Percentiles rank a stretch among this genome's conserved stretches.
These are phyloP conservation scores for Fraxinus albicans DNA, from an alignment of 305 asterid species.

Conservation along the genomic window DNA sequence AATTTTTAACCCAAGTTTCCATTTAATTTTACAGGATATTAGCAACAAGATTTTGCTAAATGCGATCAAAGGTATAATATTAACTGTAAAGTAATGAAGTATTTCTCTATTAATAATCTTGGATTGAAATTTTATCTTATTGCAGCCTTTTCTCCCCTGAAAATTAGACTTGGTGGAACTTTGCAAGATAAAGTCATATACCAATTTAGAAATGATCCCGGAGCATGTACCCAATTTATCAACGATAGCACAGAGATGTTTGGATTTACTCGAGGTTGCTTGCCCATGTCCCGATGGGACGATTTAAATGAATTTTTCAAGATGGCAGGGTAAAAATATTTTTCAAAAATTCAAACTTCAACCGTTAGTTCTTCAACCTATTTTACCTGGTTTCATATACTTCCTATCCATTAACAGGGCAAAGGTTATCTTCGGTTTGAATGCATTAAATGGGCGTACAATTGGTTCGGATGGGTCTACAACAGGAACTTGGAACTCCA, in stretches of 20 bases:
- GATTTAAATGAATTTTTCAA: slow-evolving; percentile 60
- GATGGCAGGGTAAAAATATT: slow-evolving; percentile 47
- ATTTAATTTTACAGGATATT: slow-evolving; percentile 49
- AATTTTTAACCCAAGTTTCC: not conserved
- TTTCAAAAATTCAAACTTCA: not conserved
- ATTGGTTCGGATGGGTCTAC: slow-evolving; percentile 36
- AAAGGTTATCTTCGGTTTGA: slow-evolving; percentile 62
- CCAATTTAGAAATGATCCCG: slow-evolving; percentile 40
- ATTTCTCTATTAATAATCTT: not conserved
- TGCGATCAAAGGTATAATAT: slow-evolving; percentile 62
- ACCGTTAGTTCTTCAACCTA: not conserved
- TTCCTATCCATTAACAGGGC: slow-evolving; percentile 41
- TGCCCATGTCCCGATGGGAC: slow-evolving; percentile 79
- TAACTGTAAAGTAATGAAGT: not conserved
- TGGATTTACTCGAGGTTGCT: slow-evolving; percentile 72
- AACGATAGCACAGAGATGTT: slow-evolving; percentile 45
- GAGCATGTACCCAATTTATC: slow-evolving; percentile 49
- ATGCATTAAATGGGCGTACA: slow-evolving; percentile 55
- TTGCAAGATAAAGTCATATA: slow-evolving; percentile 73
- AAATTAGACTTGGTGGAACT: slow-evolving; percentile 85
- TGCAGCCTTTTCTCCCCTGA: slow-evolving; percentile 84
- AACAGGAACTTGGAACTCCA: slow-evolving; percentile 72
- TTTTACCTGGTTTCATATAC: not conserved
- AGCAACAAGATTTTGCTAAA: slow-evolving; percentile 56
- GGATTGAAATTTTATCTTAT: slow-evolving; percentile 1